Evolutionary conservation across 805 yeast species (phyloP).

Genomic region (Kregervanrija pseudodelftensis): DNA sequence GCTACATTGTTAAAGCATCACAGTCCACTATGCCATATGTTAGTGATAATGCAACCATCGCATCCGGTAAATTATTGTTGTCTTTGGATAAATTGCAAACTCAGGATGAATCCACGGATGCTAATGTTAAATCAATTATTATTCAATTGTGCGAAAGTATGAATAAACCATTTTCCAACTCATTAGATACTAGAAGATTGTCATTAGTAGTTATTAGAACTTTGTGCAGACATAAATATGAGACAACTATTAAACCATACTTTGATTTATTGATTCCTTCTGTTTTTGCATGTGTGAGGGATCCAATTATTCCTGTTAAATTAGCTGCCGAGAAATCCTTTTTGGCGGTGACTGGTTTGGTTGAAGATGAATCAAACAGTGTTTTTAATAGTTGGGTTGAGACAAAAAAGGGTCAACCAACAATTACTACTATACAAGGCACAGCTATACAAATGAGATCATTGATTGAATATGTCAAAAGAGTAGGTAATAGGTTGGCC

Average conservation of each 20-base stretch:
- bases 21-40: constrained; percentile 41
- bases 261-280: constrained; percentile 58
- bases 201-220: constrained; percentile 73
- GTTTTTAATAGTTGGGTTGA: constrained; percentile 62
- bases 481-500: constrained; percentile 87
- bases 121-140: constrained; percentile 31
- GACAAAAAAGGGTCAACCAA: constrained; percentile 28
- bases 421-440: constrained; percentile 39
- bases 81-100: constrained; percentile 34
- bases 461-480: constrained; percentile 77
- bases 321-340: constrained; percentile 91
- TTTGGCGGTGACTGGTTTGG: constrained; percentile 61
- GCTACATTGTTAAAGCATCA: constrained; percentile 39
- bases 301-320: constrained; percentile 83
- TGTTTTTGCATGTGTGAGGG: constrained; percentile 78
- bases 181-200: constrained; percentile 73
- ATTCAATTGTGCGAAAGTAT: constrained; percentile 43
- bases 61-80: constrained; percentile 74
- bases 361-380: constrained; percentile 52
- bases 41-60: constrained; percentile 70
- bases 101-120: constrained; percentile 11
- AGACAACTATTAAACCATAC: constrained; percentile 42
- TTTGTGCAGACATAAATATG: constrained; percentile 54
- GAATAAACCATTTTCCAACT: constrained; percentile 48
- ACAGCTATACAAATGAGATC: constrained; percentile 56